A percentile compares a stretch with the other conserved stretches of the same genome.
Conservation (phyloP, 2,329 filamentous ascomycete species). For the Neobulgaria alba region DNA sequence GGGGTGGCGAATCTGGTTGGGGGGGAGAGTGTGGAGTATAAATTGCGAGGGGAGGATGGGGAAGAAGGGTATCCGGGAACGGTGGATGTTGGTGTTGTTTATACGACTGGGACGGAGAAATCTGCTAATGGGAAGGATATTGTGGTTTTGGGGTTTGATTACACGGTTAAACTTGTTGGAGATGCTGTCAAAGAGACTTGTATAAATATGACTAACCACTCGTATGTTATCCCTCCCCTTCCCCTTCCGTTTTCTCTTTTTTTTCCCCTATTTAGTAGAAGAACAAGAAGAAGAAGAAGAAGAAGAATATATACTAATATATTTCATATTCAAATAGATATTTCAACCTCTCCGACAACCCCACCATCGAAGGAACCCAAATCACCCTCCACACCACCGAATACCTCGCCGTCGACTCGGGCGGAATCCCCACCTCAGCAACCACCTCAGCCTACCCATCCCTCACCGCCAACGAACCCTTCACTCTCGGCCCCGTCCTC, state of each 20-base stretch:
- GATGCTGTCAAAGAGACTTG: slow-evolving; percentile 68
- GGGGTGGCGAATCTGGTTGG: slow-evolving; percentile 47
- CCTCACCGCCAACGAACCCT: slow-evolving; percentile 56
- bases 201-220: slow-evolving; percentile 93
- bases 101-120: slow-evolving; percentile 63
- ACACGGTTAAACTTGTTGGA: slow-evolving; percentile 73
- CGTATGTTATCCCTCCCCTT: slow-evolving; percentile 40
- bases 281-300: not conserved
- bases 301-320: too few relatives aligned
- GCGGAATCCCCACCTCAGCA: slow-evolving; percentile 62
- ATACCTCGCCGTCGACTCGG: slow-evolving; percentile 66
- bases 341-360: slow-evolving; percentile 51
- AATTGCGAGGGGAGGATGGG: slow-evolving; percentile 62
- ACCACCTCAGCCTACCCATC: slow-evolving; percentile 54
- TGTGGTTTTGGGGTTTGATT: slow-evolving; percentile 75
- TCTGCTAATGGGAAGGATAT: slow-evolving; percentile 50
- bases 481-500: slow-evolving; percentile 56
- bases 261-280: not conserved
- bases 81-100: slow-evolving; percentile 68
- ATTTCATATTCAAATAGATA: slow-evolving; percentile 37
- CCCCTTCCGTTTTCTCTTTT: not conserved
- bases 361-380: slow-evolving; percentile 54
- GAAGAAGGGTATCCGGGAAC: slow-evolving; percentile 89
- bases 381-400: slow-evolving; percentile 48
- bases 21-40: slow-evolving; percentile 59